Conservation (phyloP, 2,329 filamentous ascomycete species). For the Colletotrichum sublineola region DNA sequence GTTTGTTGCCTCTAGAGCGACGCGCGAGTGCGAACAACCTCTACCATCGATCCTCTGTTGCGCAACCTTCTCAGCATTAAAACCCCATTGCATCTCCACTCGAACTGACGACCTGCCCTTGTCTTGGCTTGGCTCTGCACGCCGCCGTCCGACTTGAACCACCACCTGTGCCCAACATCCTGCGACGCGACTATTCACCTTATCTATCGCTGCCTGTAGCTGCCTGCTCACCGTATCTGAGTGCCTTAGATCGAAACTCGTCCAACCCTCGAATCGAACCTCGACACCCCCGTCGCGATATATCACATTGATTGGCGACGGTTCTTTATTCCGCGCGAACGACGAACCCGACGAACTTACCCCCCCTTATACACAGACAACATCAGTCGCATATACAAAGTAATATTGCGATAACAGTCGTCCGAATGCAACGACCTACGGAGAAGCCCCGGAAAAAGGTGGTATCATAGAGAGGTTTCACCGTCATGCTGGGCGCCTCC, state of each 20-base stretch:
- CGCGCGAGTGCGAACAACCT: not conserved
- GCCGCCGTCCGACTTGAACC: constrained; percentile 25
- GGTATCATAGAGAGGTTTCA: constrained; percentile 43
- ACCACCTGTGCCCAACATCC: constrained; percentile 17
- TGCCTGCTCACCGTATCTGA: not conserved
- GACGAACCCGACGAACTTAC: constrained; percentile 6
- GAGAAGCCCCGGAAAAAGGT: constrained; percentile 41
- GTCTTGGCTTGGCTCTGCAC: constrained; percentile 36
- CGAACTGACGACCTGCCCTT: constrained; percentile 30
- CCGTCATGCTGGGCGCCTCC: constrained; percentile 66
- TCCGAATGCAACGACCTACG: constrained; percentile 42
- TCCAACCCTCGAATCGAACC: constrained; percentile 18
- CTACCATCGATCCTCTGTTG: constrained; percentile 5
- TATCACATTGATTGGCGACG: constrained; percentile 12
- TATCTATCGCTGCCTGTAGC: not conserved
- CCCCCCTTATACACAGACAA: constrained; percentile 13
- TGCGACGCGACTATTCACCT: constrained; percentile 8
- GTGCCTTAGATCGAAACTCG: not conserved
- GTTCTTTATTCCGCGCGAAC: constrained; percentile 21
- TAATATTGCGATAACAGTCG: constrained; percentile 29
- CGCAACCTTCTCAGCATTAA: constrained; percentile 26
- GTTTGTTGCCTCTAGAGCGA: not conserved
- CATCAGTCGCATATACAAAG: constrained; percentile 1
- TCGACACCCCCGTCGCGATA: constrained; percentile 13
- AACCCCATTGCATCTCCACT: constrained; percentile 38